phyloP scores from a whole-genome alignment of 306 rosid genomes.

The Hylodesmum podocarpum region DNA sequence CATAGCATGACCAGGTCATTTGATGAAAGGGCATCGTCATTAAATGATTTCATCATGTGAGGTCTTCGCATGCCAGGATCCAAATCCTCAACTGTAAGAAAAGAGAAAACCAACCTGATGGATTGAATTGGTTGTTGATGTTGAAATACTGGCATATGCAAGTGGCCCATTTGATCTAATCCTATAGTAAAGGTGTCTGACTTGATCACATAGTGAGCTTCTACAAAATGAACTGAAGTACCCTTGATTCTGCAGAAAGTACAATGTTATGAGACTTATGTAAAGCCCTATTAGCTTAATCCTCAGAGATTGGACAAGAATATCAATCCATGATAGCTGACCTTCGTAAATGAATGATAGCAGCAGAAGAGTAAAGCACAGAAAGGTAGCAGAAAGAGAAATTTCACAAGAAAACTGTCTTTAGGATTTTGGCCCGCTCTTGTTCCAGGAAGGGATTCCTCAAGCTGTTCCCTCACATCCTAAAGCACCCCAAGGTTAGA shows the following conservation, averaged over 20 bases:
- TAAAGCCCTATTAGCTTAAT: background rate
- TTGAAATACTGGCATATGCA: constrained; percentile 57
- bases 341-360: constrained; percentile 67
- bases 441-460: constrained; percentile 89
- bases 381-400: constrained; percentile 73
- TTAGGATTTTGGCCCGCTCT: constrained; percentile 83
- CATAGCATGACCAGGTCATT: constrained; percentile 11
- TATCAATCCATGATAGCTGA: constrained; percentile 37
- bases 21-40: constrained; percentile 23
- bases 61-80: constrained; percentile 11
- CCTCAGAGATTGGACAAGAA: constrained; percentile 13
- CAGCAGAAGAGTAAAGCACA: constrained; percentile 62
- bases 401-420: constrained; percentile 72
- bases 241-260: constrained; percentile 59
- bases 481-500: constrained; percentile 41
- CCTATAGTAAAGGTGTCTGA: constrained; percentile 70
- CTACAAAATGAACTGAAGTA: constrained; percentile 54
- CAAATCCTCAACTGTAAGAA: constrained; percentile 20
- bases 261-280: constrained; percentile 22
- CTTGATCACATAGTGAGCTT: constrained; percentile 64
- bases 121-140: constrained; percentile 48
- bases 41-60: constrained; percentile 19
- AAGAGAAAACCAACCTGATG: constrained; percentile 58
- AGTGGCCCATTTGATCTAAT: constrained; percentile 67
- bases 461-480: constrained; percentile 79